These are phyloP conservation scores for Diaporthe destruens DNA, from an alignment of 2,329 filamentous ascomycete genomes.

Conservation along the genomic window DNA sequence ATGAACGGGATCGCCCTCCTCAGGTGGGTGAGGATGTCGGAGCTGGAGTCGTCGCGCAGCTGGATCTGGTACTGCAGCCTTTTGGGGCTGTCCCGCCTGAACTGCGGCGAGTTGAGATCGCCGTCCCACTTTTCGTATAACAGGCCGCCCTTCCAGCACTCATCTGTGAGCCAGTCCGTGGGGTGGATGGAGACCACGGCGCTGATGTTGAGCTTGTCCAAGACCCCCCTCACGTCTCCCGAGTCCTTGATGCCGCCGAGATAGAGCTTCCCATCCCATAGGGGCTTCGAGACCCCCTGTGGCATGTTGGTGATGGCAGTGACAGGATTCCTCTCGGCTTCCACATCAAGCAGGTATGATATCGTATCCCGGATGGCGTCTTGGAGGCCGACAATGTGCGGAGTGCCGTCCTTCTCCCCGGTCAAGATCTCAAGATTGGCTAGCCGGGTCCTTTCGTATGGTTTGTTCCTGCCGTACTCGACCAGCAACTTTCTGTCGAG, in stretches of 20 bases:
- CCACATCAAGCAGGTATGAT: neutral
- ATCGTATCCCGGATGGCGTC: neutral
- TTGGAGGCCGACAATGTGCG: neutral
- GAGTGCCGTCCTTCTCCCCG: neutral
- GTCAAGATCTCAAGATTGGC: neutral
- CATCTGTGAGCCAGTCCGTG: neutral
- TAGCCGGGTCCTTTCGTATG: accelerated
- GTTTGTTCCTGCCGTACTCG: neutral
- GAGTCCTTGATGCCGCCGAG: slow-evolving; percentile 23
- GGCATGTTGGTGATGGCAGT: neutral
- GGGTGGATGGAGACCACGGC: slow-evolving; percentile 9
- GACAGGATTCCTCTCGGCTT: neutral
- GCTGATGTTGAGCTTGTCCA: neutral
- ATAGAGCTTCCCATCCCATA: neutral
- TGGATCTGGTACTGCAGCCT: neutral
- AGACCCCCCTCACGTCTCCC: neutral
- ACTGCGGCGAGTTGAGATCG: no score
- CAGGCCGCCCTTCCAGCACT: neutral
- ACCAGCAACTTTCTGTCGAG: neutral
- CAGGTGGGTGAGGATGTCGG: neutral
- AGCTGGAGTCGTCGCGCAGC: neutral
- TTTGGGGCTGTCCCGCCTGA: no score
- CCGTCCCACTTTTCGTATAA: no score
- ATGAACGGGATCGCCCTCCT: neutral
- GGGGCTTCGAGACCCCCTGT: no score